These are phyloP conservation scores for Phaeosphaeria sp. DNA, from an alignment of 2,329 filamentous ascomycete species.

Conservation along the genomic window DNA sequence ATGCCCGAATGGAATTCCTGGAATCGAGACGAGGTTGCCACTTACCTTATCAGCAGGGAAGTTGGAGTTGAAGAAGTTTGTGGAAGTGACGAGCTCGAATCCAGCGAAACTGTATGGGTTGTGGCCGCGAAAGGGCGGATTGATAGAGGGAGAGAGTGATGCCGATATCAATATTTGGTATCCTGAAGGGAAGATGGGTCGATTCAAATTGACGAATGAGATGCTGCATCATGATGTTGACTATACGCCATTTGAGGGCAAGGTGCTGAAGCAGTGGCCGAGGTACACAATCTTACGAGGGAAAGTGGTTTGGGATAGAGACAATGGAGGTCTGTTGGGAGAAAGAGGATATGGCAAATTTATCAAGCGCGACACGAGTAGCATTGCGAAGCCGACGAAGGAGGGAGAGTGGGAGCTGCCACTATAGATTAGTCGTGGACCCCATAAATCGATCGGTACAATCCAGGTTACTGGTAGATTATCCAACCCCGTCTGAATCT, in stretches of 20 bases:
- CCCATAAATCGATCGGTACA: background rate
- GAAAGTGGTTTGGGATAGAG: slow-evolving; percentile 64
- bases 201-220: slow-evolving; percentile 58
- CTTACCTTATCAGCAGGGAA: slow-evolving; percentile 52
- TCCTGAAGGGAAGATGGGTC: slow-evolving; percentile 47
- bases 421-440: slow-evolving; percentile 6
- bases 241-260: slow-evolving; percentile 69
- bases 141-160: slow-evolving; percentile 58
- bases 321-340: slow-evolving; percentile 59
- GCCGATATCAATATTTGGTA: slow-evolving; percentile 64
- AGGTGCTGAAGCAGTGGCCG: slow-evolving; percentile 65
- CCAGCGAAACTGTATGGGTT: slow-evolving; percentile 66
- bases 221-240: slow-evolving; percentile 68
- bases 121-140: slow-evolving; percentile 59
- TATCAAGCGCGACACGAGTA: slow-evolving; percentile 52
- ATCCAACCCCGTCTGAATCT: background rate
- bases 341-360: slow-evolving; percentile 59
- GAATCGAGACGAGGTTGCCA: slow-evolving; percentile 64
- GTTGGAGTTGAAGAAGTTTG: slow-evolving; percentile 58
- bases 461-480: background rate
- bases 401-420: slow-evolving; percentile 30
- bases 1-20: slow-evolving; percentile 66
- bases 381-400: slow-evolving; percentile 43
- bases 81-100: slow-evolving; percentile 63
- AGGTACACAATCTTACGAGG: slow-evolving; percentile 67